Conservation (phyloP, 257 asterid genomes). For the Nicotiana otophora region DNA sequence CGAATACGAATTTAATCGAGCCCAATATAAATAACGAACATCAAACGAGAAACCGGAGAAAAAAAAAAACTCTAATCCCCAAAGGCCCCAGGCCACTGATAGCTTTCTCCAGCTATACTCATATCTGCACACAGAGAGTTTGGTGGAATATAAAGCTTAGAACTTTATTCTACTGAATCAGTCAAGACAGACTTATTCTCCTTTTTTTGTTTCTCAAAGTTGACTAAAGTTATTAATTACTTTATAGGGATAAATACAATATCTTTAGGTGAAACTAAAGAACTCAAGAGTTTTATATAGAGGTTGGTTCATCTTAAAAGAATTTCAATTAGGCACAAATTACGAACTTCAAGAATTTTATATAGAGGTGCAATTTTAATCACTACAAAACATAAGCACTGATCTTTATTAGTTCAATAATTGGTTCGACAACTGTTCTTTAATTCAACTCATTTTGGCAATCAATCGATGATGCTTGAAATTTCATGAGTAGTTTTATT, state of each 20-base stretch:
- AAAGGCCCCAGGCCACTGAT: no score
- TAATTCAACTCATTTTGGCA: not conserved
- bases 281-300: not conserved
- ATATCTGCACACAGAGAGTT: not conserved
- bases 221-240: not conserved
- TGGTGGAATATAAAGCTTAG: not conserved
- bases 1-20: accelerated
- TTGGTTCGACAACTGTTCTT: not conserved
- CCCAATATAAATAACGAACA: no score
- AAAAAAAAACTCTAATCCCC: no score
- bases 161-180: not conserved
- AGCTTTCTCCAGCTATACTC: not conserved
- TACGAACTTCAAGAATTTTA: not conserved
- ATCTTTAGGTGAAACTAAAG: not conserved
- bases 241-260: not conserved
- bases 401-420: not conserved
- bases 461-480: no score
- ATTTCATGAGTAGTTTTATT: no score
- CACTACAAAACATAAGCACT: not conserved
- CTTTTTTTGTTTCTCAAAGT: not conserved
- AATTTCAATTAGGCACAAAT: not conserved
- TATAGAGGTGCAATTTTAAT: not conserved
- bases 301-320: not conserved
- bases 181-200: not conserved
- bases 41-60: no score